Percentiles rank a stretch among this genome's conserved stretches.
These are phyloP conservation scores for Didymella glomerata DNA, from an alignment of 2,329 filamentous ascomycete genomes.

Conservation along the genomic window DNA sequence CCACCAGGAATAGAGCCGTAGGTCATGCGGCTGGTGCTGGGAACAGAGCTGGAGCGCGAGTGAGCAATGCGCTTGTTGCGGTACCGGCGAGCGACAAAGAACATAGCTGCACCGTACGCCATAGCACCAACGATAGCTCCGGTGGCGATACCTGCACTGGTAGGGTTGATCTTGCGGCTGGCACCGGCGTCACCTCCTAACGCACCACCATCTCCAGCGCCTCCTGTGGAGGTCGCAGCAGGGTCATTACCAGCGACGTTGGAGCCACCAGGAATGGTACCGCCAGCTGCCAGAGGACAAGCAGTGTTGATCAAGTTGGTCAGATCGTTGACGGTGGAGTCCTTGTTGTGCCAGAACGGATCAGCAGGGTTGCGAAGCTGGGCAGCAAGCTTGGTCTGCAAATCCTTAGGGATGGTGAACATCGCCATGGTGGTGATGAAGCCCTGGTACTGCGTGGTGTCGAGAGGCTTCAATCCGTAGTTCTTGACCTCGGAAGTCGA, in stretches of 20 bases:
- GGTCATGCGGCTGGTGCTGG: conserved; percentile 68
- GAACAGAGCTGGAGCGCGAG: conserved; percentile 78
- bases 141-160: conserved; percentile 74
- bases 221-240: conserved; percentile 40
- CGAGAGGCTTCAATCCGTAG: conserved; percentile 76
- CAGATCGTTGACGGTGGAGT: conserved; percentile 72
- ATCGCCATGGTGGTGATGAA: conserved; percentile 82
- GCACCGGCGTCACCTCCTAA: conserved; percentile 60
- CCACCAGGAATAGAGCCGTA: conserved; percentile 51
- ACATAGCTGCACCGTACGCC: conserved; percentile 94
- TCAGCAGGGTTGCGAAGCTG: conserved; percentile 77
- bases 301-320: conserved; percentile 84
- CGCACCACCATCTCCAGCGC: conserved; percentile 58
- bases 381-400: conserved; percentile 66
- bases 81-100: conserved; percentile 88
- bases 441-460: conserved; percentile 72
- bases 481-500: conserved; percentile 66
- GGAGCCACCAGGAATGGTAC: conserved; percentile 49
- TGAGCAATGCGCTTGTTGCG: conserved; percentile 83
- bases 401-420: conserved; percentile 57
- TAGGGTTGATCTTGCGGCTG: conserved; percentile 67
- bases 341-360: conserved; percentile 75
- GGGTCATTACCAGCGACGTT: conserved; percentile 54
- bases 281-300: conserved; percentile 71
- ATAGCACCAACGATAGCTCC: conserved; percentile 80